Percentiles rank a stretch among this genome's conserved stretches.
Evolutionary conservation across 129 eudicot species (phyloP).

Genomic region (Artemisia argyi): DNA sequence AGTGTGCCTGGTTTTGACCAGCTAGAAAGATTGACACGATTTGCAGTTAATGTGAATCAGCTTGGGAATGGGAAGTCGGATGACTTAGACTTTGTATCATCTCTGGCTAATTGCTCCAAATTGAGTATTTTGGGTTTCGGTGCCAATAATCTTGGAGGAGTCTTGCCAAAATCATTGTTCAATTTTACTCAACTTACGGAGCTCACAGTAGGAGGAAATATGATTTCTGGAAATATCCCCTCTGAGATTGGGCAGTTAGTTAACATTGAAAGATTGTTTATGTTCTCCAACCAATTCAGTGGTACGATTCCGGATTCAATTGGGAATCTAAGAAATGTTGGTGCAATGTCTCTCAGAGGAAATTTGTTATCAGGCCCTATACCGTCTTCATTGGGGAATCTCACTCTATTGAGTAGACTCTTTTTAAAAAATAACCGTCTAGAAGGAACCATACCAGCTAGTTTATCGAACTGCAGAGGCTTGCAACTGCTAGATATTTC

Average conservation of each 20-base stretch:
- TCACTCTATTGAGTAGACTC: conserved; percentile 1
- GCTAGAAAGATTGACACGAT: not conserved
- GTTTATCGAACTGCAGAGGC: conserved; percentile 5
- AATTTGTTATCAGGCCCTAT: conserved; percentile 6
- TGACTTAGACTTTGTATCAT: conserved; percentile 8
- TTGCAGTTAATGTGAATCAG: conserved; percentile 3
- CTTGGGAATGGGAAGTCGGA: not conserved
- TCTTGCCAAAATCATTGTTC: not conserved
- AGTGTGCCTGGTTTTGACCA: not conserved
- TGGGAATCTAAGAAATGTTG: conserved; percentile 1
- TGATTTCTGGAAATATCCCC: conserved; percentile 9
- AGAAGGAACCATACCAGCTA: not conserved
- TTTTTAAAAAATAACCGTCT: not conserved
- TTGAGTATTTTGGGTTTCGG: not conserved
- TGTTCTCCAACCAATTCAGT: not conserved
- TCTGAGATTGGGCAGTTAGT: conserved; percentile 5
- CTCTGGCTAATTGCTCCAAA: not conserved
- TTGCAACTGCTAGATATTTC: not conserved
- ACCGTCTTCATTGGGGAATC: conserved; percentile 9
- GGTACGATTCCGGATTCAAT: conserved; percentile 3
- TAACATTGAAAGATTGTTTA: not conserved
- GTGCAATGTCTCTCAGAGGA: conserved; percentile 8
- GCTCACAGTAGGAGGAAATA: conserved; percentile 2
- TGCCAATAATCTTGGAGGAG: conserved; percentile 9
- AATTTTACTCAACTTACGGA: conserved; percentile 7